Base-by-base conservation (phyloP, 768 basidiomycete species). In the Rhizopogon salebrosus region DNA sequence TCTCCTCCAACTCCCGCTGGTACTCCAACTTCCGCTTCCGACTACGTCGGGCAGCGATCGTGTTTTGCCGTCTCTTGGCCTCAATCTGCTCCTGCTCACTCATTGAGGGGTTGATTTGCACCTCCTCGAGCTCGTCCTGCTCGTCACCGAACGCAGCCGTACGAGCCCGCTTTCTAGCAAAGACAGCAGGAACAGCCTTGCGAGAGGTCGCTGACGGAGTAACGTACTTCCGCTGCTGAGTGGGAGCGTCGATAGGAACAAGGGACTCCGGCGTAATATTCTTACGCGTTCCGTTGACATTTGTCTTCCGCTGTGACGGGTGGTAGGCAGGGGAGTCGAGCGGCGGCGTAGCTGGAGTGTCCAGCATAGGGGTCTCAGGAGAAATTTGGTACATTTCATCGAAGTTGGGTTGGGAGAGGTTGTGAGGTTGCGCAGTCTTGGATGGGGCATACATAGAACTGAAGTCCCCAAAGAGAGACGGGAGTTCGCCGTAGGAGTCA, bases 1-100 rank as follows among this genome's bases (percentile, higher is more conserved):
- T 71, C 20, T 79, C 72, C 70, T 91, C 84, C 45, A 94, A 72
- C 52, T 80, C 75, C 50, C 80, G 75, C 58, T 85, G 78, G 57
- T 92, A 81, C 63, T 81, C 78, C 37, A 84, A 67, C 74, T 90
- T 92, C 53, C 88, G 78, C 72, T 80, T 80, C 18, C 92, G 78
- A 62, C 84, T 87, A 27, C 87, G 80, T 2, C 92, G 80, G 6
- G 93, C 93, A 0, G 92, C 92, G 4, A 92, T 69, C 2, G 92
- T 93, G 60, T 95, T 95, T 70, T 85, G 83, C 8, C 84, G 77
- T 27, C 92, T 81, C 74, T 92, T 93, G 39, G 78, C 79, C 60
- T 83, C 85, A 57, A 89, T 88, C 58, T 84, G 84, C 63, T 86
- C 81, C 60, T 82, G 72, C 60, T 82, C 82, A 1, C 78, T 75